Evolutionary conservation across 352 stramenopile species (phyloP).

Genomic region (Blastocystis sp.): DNA sequence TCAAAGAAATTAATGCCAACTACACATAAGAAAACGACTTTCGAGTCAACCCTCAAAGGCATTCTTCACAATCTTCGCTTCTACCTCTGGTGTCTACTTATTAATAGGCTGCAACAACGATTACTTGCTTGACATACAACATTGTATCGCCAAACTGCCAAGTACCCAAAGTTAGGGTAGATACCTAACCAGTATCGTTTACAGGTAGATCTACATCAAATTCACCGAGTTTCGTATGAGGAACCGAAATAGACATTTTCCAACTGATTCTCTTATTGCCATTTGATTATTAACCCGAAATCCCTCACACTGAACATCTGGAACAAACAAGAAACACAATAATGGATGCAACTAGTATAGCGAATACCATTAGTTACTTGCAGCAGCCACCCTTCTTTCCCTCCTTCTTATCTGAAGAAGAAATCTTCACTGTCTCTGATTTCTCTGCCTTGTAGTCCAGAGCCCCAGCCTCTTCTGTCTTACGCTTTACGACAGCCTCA

Average conservation of each 20-base stretch:
- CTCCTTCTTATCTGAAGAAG: conserved; percentile 51
- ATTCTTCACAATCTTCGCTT: conserved; percentile 60
- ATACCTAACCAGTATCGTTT: conserved; percentile 9
- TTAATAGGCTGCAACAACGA: no score
- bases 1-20: conserved; percentile 70
- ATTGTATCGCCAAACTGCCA: conserved; percentile 64
- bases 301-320: background rate
- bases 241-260: conserved; percentile 59
- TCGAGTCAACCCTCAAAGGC: conserved; percentile 30
- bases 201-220: background rate
- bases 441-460: conserved; percentile 61
- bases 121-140: conserved; percentile 57
- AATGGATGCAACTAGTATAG: conserved; percentile 43
- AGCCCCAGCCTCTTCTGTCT: conserved; percentile 43
- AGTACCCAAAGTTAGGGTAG: conserved; percentile 54
- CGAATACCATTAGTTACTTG: conserved; percentile 22
- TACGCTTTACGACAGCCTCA: conserved; percentile 57
- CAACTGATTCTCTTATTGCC: background rate
- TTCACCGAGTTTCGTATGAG: conserved; percentile 59
- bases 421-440: conserved; percentile 55
- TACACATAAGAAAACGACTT: conserved; percentile 36
- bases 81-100: conserved; percentile 44
- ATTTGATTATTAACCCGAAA: background rate
- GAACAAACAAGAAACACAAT: background rate
- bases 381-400: conserved; percentile 60